Percentiles rank a stretch among this genome's conserved stretches.
phyloP scores from a whole-genome alignment of 192 early-diverging fungal species.

The Funneliformis geosporum region DNA sequence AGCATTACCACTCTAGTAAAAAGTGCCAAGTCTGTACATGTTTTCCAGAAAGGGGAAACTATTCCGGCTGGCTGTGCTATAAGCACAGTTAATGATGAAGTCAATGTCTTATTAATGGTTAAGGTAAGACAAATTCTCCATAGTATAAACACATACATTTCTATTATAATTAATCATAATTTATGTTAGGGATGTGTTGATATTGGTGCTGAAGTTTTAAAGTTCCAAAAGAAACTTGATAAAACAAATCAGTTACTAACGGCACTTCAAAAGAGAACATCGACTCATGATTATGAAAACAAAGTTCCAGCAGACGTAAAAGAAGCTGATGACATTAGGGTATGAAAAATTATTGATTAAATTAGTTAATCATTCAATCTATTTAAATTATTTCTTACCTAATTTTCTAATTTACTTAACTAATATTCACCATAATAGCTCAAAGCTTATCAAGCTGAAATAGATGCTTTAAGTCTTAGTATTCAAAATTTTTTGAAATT shows the following conservation, averaged over 20 bases:
- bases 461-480: constrained; percentile 64
- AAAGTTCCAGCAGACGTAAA: constrained; percentile 74
- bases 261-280: constrained; percentile 62
- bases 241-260: constrained; percentile 66
- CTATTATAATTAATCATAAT: not conserved
- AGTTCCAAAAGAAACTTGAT: constrained; percentile 73
- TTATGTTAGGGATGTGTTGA: constrained; percentile 55
- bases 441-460: constrained; percentile 73
- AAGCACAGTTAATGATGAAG: constrained; percentile 66
- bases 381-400: not conserved
- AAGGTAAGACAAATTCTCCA: constrained; percentile 43
- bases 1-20: constrained; percentile 75
- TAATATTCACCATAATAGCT: constrained; percentile 45
- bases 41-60: constrained; percentile 52
- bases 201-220: constrained; percentile 80
- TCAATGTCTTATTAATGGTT: constrained; percentile 75
- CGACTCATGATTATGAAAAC: constrained; percentile 65
- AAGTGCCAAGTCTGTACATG: constrained; percentile 67
- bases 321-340: constrained; percentile 62
- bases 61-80: constrained; percentile 83
- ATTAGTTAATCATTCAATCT: not conserved
- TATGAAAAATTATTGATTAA: not conserved
- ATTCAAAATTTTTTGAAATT: constrained; percentile 73
- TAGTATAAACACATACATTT: not conserved
- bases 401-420: not conserved